These are phyloP conservation scores for Lathyrus oleraceus DNA, from an alignment of 306 rosid genomes.

Conservation along the genomic window DNA sequence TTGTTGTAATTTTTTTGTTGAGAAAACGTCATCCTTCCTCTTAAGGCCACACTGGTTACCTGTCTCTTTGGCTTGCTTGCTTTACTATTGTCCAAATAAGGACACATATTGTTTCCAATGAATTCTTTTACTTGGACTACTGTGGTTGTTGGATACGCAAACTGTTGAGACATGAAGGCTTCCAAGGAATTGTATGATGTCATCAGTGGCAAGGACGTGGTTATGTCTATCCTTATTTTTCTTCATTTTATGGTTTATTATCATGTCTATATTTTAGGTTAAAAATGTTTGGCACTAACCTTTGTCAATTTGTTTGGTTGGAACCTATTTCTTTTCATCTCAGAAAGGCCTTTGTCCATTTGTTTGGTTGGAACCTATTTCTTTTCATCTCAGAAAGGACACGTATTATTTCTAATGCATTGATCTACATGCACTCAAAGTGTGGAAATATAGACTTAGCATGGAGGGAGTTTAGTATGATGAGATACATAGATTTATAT, in stretches of 20 bases:
- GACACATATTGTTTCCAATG: too few species aligned
- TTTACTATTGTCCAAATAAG: too few species aligned
- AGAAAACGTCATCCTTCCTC: too few species aligned
- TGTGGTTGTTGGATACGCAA: slow-evolving; percentile 78
- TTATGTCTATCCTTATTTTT: too few species aligned
- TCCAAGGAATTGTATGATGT: slow-evolving; percentile 58
- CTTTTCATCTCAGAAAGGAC: slow-evolving; percentile 56
- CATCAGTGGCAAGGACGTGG: slow-evolving; percentile 47
- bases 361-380: slow-evolving; percentile 26
- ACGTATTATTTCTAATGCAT: slow-evolving; percentile 58
- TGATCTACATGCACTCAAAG: slow-evolving; percentile 75
- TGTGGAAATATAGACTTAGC: slow-evolving; percentile 59
- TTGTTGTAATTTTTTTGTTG: too few species aligned
- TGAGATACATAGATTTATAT: slow-evolving; percentile 58
- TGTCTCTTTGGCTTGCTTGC: too few species aligned
- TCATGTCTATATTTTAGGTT: too few species aligned
- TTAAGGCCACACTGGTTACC: too few species aligned
- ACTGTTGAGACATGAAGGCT: slow-evolving; percentile 58
- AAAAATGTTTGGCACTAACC: too few species aligned
- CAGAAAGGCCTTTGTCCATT: slow-evolving; percentile 45
- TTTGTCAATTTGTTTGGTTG: slow-evolving; percentile 26
- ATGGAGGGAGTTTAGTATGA: slow-evolving; percentile 53
- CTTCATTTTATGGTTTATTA: too few species aligned
- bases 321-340: slow-evolving; percentile 6
- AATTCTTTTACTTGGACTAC: slow-evolving; percentile 63